Evolutionary conservation across 1,139 yeast species (phyloP).

Genomic region (Yamadazyma dushanensis): DNA sequence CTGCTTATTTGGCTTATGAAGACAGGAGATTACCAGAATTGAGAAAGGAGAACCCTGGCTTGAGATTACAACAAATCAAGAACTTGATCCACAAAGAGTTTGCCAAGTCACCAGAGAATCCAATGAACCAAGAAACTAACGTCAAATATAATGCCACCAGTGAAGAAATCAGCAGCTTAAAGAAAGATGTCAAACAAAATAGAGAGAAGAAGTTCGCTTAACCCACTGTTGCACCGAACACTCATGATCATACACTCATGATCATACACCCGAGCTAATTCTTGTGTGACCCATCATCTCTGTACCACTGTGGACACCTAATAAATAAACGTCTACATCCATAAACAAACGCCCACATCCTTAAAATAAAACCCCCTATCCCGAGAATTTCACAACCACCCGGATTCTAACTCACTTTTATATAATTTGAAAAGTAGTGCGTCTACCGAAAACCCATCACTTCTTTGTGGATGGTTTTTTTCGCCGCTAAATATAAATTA

Average conservation of each 20-base stretch:
- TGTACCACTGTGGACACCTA: background rate
- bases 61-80: conserved; percentile 76
- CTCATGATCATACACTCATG: too few species aligned
- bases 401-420: conserved; percentile 4
- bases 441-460: conserved; percentile 1
- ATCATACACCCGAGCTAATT: too few species aligned
- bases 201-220: conserved; percentile 44
- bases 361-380: background rate
- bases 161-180: conserved; percentile 53
- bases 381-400: background rate
- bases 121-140: conserved; percentile 77
- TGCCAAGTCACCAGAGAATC: conserved; percentile 78
- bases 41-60: conserved; percentile 77
- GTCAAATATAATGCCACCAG: conserved; percentile 61
- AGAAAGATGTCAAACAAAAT: conserved; percentile 49
- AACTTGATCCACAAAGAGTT: conserved; percentile 76
- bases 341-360: background rate
- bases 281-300: too few species aligned
- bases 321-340: background rate
- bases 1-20: conserved; percentile 73
- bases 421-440: conserved; percentile 4
- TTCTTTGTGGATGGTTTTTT: background rate
- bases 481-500: conserved; percentile 5
- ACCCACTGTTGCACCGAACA: too few species aligned
- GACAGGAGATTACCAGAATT: conserved; percentile 72